Evolutionary conservation across 371 early-diverging fungal genomes (phyloP).

Genomic region (Basidiobolus meristosporus): DNA sequence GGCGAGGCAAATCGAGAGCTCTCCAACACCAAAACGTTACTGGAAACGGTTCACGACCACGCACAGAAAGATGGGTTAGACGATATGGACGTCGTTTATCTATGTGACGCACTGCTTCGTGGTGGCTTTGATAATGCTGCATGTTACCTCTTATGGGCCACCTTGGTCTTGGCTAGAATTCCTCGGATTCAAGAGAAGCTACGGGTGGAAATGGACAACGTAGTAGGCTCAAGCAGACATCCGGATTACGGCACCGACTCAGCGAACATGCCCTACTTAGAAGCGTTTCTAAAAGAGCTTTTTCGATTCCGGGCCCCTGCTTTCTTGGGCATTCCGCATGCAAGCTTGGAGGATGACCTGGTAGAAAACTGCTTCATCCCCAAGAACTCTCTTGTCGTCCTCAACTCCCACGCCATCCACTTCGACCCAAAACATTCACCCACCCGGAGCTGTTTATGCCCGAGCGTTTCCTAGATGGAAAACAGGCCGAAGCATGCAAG

Average conservation of each 20-base stretch:
- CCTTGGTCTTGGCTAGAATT: not conserved
- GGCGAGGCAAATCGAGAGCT: not conserved
- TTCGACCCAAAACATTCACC: not conserved
- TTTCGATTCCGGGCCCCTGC: not conserved
- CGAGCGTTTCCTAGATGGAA: not conserved
- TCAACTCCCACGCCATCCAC: not conserved
- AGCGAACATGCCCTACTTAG: not conserved
- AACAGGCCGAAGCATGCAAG: not conserved
- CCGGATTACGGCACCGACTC: not conserved
- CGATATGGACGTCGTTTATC: not conserved
- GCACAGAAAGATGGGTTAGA: not conserved
- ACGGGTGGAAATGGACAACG: not conserved
- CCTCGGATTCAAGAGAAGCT: not conserved
- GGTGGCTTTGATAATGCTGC: conserved; percentile 1
- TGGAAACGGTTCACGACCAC: not conserved
- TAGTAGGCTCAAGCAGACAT: not conserved
- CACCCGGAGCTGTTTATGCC: conserved; percentile 1
- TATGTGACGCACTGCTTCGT: not conserved
- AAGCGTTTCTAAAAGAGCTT: not conserved
- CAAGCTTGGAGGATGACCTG: not conserved
- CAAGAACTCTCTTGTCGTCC: not conserved
- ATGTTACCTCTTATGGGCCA: not conserved
- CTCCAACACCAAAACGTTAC: too few species aligned
- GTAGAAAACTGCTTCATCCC: conserved; percentile 3
- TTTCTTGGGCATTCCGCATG: conserved; percentile 1